These are phyloP conservation scores for Rhizopogon vinicolor DNA, from an alignment of 768 basidiomycete genomes.

Conservation along the genomic window DNA sequence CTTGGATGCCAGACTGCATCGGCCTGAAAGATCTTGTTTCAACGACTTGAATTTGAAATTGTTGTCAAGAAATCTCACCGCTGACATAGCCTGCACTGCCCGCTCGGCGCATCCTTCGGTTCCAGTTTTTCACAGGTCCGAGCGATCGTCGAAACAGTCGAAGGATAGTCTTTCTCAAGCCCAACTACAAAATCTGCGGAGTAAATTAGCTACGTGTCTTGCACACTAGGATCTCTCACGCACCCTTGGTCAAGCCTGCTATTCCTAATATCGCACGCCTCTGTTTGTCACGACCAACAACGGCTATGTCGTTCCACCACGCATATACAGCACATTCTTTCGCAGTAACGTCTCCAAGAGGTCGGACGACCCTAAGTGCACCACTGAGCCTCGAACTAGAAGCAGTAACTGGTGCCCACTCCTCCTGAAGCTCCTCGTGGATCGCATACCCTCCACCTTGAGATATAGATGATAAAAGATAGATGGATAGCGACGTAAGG, in stretches of 20 bases:
- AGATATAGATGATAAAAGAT: slow-evolving; percentile 67
- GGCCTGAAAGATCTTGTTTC: slow-evolving; percentile 38
- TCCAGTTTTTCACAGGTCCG: slow-evolving; percentile 76
- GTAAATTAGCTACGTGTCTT: not conserved
- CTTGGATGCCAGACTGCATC: slow-evolving; percentile 57
- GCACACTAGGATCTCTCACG: not conserved
- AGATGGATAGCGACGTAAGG: slow-evolving; percentile 72
- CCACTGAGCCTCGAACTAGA: slow-evolving; percentile 1
- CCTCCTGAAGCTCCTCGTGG: slow-evolving; percentile 65
- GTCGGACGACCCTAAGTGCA: slow-evolving; percentile 53
- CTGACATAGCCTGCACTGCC: slow-evolving; percentile 59
- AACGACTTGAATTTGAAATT: not conserved
- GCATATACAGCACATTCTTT: slow-evolving; percentile 79
- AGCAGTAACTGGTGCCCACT: slow-evolving; percentile 43
- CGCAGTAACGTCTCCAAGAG: slow-evolving; percentile 67
- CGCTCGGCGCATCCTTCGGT: slow-evolving; percentile 51
- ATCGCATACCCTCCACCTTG: slow-evolving; percentile 75
- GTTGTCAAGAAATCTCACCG: slow-evolving; percentile 36
- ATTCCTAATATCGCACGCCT: slow-evolving; percentile 55
- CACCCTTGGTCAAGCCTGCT: slow-evolving; percentile 65
- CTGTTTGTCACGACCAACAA: slow-evolving; percentile 46
- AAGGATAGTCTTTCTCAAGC: slow-evolving; percentile 78
- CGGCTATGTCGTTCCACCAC: slow-evolving; percentile 60
- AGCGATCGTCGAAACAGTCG: slow-evolving; percentile 80
- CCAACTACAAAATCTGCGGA: slow-evolving; percentile 71